phyloP scores from a whole-genome alignment of 257 asterid genomes.

The Lycium barbarum region DNA sequence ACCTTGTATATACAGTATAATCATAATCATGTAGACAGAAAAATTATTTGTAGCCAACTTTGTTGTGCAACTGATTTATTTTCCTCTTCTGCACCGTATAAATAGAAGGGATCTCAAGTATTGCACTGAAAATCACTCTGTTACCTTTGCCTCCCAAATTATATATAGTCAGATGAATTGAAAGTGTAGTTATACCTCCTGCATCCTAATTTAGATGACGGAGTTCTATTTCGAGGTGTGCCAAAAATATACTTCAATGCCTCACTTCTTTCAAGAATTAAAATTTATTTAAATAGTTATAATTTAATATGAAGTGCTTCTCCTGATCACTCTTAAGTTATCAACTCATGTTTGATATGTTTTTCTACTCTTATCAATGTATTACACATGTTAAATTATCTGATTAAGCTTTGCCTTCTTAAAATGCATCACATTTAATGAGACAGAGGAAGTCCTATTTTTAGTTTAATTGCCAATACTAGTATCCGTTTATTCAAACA shows the following conservation, averaged over 20 bases:
- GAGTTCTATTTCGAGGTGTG: neutral
- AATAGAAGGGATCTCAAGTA: neutral
- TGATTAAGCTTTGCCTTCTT: neutral
- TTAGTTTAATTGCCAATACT: neutral
- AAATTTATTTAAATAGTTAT: neutral
- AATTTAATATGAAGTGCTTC: neutral
- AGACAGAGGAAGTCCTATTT: neutral
- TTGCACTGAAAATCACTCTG: neutral
- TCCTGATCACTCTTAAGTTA: too few species aligned
- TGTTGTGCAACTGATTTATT: constrained; percentile 41
- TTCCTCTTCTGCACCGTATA: neutral
- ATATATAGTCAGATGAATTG: too few species aligned
- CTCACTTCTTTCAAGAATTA: too few species aligned
- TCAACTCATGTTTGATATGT: neutral
- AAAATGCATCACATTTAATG: neutral
- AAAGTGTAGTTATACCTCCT: too few species aligned
- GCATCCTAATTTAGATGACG: too few species aligned
- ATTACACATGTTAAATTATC: too few species aligned
- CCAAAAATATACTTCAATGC: neutral
- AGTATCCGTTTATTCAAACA: too few species aligned
- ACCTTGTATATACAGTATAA: too few species aligned
- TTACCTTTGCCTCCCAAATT: neutral
- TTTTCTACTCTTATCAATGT: neutral
- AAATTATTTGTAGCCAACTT: neutral
- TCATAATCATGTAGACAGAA: too few species aligned